A percentile compares a stretch with the other conserved stretches of the same genome.
Conservation (phyloP, 345 rosid species). For the Lumnitzera racemosa region DNA sequence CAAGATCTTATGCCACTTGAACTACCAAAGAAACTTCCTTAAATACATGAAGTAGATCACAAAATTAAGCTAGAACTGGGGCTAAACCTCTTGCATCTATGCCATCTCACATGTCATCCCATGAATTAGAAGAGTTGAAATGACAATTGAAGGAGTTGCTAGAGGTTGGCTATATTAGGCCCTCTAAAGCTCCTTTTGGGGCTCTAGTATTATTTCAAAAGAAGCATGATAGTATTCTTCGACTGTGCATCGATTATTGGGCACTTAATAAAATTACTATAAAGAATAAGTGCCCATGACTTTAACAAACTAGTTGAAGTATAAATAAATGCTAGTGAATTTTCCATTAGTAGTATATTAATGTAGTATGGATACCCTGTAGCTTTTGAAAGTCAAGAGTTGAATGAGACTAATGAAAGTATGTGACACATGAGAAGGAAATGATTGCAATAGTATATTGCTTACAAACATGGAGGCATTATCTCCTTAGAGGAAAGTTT, state of each 20-base stretch:
- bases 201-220: no score
- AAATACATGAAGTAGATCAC: no score
- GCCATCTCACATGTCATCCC: no score
- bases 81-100: no score
- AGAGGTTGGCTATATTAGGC: no score
- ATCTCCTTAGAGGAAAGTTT: neutral
- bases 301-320: neutral
- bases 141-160: no score
- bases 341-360: neutral
- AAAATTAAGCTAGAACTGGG: no score
- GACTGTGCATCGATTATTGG: neutral
- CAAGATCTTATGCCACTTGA: no score
- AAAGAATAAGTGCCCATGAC: conserved; percentile 6
- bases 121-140: no score
- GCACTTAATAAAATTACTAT: conserved; percentile 10
- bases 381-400: neutral
- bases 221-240: no score
- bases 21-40: no score
- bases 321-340: neutral
- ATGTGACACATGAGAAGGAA: neutral
- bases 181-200: no score
- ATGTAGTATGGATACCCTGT: neutral
- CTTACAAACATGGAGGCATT: neutral
- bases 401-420: neutral
- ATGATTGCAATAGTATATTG: neutral